Conservation (phyloP, 2,329 filamentous ascomycete genomes). For the Botryotinia calthae region DNA sequence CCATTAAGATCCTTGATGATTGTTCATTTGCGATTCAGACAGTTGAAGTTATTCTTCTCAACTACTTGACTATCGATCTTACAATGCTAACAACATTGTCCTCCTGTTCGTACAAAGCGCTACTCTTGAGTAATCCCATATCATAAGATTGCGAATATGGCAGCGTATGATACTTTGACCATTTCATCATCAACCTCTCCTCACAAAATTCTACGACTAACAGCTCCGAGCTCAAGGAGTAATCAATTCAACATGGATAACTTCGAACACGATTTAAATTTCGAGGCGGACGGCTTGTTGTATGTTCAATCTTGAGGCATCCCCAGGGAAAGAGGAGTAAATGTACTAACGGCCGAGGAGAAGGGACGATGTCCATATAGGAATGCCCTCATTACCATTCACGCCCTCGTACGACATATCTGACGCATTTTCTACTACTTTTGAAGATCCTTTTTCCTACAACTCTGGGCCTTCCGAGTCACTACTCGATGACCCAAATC, state of each 20-base stretch:
- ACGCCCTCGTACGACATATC: constrained; percentile 61
- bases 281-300: constrained; percentile 34
- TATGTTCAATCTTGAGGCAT: constrained; percentile 25
- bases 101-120: not conserved
- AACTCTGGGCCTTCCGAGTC: constrained; percentile 47
- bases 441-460: constrained; percentile 63
- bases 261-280: constrained; percentile 35
- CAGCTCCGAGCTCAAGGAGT: constrained; percentile 23
- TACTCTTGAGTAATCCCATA: not conserved
- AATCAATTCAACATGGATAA: constrained; percentile 32
- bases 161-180: constrained; percentile 26
- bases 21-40: not conserved
- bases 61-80: not conserved
- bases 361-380: constrained; percentile 21
- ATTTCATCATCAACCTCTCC: constrained; percentile 22
- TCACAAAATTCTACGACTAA: constrained; percentile 35
- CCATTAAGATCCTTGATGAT: not conserved
- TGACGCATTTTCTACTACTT: constrained; percentile 57
- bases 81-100: constrained; percentile 11
- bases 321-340: not conserved
- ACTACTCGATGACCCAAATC: constrained; percentile 36
- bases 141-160: constrained; percentile 24
- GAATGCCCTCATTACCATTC: constrained; percentile 49
- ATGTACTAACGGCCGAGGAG: constrained; percentile 10
- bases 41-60: constrained; percentile 17